A percentile compares a stretch with the other conserved stretches of the same genome.
These are phyloP conservation scores for Penicillium dipodomyicola DNA, from an alignment of 495 filamentous ascomycete genomes.

Conservation along the genomic window DNA sequence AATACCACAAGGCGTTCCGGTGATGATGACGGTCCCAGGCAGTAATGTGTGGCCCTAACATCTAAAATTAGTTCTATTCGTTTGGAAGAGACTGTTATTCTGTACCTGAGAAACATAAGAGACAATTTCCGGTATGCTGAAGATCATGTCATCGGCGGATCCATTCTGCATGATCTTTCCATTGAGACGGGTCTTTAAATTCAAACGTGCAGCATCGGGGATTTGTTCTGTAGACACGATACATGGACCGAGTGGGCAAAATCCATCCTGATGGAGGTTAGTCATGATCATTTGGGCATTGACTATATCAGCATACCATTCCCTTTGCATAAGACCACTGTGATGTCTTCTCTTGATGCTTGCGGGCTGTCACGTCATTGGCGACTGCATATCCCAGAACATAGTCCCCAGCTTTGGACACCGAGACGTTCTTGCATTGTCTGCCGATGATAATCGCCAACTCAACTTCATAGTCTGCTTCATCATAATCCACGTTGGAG, in stretches of 20 bases:
- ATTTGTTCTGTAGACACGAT: slow-evolving; percentile 28
- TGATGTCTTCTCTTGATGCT: slow-evolving; percentile 66
- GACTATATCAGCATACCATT: slow-evolving; percentile 35
- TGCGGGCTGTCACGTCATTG: slow-evolving; percentile 69
- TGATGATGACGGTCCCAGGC: slow-evolving; percentile 19
- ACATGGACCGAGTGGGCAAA: slow-evolving; percentile 28
- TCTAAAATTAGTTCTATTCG: neutral
- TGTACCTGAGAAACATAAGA: slow-evolving; percentile 58
- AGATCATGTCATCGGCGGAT: slow-evolving; percentile 60
- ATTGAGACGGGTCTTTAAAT: slow-evolving; percentile 61
- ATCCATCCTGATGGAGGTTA: slow-evolving; percentile 15
- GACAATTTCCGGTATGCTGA: slow-evolving; percentile 63
- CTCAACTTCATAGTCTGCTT: slow-evolving; percentile 68
- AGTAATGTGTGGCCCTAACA: slow-evolving; percentile 14
- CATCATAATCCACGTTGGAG: slow-evolving; percentile 13
- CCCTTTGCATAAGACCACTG: slow-evolving; percentile 74
- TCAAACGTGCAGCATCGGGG: slow-evolving; percentile 32
- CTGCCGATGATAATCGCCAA: slow-evolving; percentile 68
- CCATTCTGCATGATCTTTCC: slow-evolving; percentile 60
- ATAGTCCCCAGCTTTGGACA: slow-evolving; percentile 58
- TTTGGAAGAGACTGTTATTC: neutral
- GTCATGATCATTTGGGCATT: neutral
- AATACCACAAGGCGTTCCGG: slow-evolving; percentile 21
- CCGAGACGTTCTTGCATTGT: slow-evolving; percentile 55
- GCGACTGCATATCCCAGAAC: slow-evolving; percentile 68